Evolutionary conservation across 148 eudicot genomes (phyloP), one percentile per base, ranked within the genome.

Genomic region (Dianthus caryophyllus): DNA sequence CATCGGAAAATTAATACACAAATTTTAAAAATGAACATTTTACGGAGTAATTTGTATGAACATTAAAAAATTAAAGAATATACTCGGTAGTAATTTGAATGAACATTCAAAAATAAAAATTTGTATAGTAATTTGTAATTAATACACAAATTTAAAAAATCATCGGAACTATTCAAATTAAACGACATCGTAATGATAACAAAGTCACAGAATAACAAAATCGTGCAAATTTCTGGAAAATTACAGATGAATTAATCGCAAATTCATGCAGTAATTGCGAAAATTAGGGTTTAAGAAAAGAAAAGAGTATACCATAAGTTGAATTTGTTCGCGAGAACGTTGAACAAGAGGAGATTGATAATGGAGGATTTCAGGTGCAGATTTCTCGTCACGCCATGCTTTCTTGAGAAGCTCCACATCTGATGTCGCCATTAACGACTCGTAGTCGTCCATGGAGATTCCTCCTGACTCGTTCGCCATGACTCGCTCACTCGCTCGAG

Each of bases 301-400:
- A 9, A 27, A 47, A 7, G 21, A 22, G 9, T 9, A 38, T 82
- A 94, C 97, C 97, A 90, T 77, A 33, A 84, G 86, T 65, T 88
- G 96, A 64, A 88, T 86, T 77, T 86, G 98, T 60, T 90, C 90
- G n/a, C 79, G 69, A 17, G 90, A 82, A 48, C 96, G 73, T 47
- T 75, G 88, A 57, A 94, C 79, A 51, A 94, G 74, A 70, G 75
- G 51, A 30, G 81, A 25, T 75, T 88, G 76, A 62, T 78, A 84
- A 2, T 78, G 75, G 47, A 88, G 92, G 25, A 94, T 86, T 75
- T 88, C 84, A 21, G 92, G 97, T 26, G 97, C 88, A 2, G 88
- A 91, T 62, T 94, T 94, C 77, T 94, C 96, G 58, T 82, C 90
- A 57, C 92, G 84, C 98, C 98, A 94, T 11, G 90, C 88, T 64